A percentile compares a stretch with the other conserved stretches of the same genome.
Conservation (phyloP, 345 rosid genomes). For the Boechera retrofracta region DNA sequence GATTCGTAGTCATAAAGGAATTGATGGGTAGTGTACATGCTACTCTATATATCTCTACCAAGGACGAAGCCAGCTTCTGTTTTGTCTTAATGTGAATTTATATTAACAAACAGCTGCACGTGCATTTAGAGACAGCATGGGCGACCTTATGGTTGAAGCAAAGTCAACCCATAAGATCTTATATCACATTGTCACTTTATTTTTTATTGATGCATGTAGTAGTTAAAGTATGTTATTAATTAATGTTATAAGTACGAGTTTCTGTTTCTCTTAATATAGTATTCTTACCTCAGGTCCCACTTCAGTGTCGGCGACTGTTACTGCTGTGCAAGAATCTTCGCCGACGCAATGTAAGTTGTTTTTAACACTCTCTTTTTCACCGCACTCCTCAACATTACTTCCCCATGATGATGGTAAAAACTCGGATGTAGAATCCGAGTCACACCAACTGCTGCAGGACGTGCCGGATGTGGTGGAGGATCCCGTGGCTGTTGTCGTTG, state of each 20-base stretch:
- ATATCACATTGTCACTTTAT: constrained; percentile 22
- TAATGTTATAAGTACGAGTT: constrained; percentile 26
- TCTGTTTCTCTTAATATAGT: constrained; percentile 30
- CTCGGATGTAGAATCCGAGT: constrained; percentile 73
- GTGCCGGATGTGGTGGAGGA: constrained; percentile 48
- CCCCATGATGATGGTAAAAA: constrained; percentile 59
- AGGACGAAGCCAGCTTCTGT: constrained; percentile 31
- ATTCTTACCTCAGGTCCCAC: constrained; percentile 66
- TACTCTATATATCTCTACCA: constrained; percentile 20
- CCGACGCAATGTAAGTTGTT: constrained; percentile 60
- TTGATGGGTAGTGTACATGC: constrained; percentile 3
- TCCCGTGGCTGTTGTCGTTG: constrained; percentile 49
- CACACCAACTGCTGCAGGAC: constrained; percentile 83
- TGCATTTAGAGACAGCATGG: constrained; percentile 31
- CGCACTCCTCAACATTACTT: constrained; percentile 43
- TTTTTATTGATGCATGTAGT: constrained; percentile 31
- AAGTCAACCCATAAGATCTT: constrained; percentile 45
- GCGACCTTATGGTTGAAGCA: constrained; percentile 44
- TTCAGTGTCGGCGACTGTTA: constrained; percentile 36
- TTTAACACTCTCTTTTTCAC: constrained; percentile 26
- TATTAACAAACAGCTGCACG: constrained; percentile 21
- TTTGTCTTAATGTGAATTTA: constrained; percentile 24
- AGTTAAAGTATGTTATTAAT: constrained; percentile 14
- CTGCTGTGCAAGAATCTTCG: constrained; percentile 50
- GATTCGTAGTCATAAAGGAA: constrained; percentile 13